Evolutionary conservation across 78 protist species (phyloP).

Genomic region (Dictyostelium intermedium): DNA sequence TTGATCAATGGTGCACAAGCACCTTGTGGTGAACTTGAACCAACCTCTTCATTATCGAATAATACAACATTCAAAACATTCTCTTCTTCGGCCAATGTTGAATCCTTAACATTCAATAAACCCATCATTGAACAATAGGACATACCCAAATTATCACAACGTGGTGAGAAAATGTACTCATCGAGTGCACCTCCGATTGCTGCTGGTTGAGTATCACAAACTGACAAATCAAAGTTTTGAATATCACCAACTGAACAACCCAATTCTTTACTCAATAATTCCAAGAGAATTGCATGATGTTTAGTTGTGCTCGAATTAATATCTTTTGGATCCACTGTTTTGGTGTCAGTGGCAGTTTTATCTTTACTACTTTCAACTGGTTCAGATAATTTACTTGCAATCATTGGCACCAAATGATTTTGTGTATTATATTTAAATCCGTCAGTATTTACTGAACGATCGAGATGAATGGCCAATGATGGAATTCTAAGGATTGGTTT

Average conservation of each 20-base stretch:
- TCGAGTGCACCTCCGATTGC: slow-evolving; percentile 87
- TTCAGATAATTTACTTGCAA: slow-evolving; percentile 54
- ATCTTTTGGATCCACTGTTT: not conserved
- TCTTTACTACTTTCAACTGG: not conserved
- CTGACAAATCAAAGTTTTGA: slow-evolving; percentile 89
- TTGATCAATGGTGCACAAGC: slow-evolving; percentile 54
- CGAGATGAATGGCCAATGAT: slow-evolving; percentile 95
- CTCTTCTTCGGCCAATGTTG: slow-evolving; percentile 37
- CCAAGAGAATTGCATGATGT: slow-evolving; percentile 82
- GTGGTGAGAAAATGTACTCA: slow-evolving; percentile 93
- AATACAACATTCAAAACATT: slow-evolving; percentile 61
- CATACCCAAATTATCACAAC: slow-evolving; percentile 94
- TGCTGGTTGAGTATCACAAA: slow-evolving; percentile 92
- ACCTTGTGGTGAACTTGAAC: slow-evolving; percentile 93
- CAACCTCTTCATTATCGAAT: slow-evolving; percentile 95
- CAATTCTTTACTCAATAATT: slow-evolving; percentile 77
- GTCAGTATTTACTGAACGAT: slow-evolving; percentile 75
- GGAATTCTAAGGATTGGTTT: slow-evolving; percentile 86
- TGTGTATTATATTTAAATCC: slow-evolving; percentile 93
- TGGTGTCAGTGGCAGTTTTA: not conserved
- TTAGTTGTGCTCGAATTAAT: not conserved
- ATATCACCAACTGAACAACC: slow-evolving; percentile 70
- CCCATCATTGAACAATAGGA: slow-evolving; percentile 88
- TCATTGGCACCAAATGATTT: slow-evolving; percentile 90
- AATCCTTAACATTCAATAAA: not conserved